phyloP scores from a whole-genome alignment of 306 rosid species.

The Prunus armeniaca region DNA sequence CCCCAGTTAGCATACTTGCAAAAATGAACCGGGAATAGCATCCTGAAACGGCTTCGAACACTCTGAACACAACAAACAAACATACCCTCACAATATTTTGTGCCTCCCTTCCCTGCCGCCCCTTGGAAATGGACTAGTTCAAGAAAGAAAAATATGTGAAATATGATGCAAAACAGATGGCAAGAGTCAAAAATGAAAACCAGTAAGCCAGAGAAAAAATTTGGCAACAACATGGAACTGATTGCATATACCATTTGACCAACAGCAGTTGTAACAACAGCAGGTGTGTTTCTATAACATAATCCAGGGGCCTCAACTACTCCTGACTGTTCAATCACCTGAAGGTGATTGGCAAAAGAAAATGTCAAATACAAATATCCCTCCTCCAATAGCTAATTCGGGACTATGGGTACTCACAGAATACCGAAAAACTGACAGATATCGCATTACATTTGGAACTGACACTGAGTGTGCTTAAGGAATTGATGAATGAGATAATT shows the following conservation, averaged over 20 bases:
- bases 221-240: neutral
- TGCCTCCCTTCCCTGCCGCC: slow-evolving; percentile 94
- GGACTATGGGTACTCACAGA: neutral
- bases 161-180: neutral
- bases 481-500: neutral
- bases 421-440: neutral
- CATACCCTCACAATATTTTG: slow-evolving; percentile 85
- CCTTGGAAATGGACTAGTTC: slow-evolving; percentile 75
- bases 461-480: neutral
- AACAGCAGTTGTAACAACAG: slow-evolving; percentile 74
- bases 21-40: slow-evolving; percentile 10
- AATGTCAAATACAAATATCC: neutral
- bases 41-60: slow-evolving; percentile 11
- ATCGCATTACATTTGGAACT: neutral
- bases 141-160: slow-evolving; percentile 7
- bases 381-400: neutral
- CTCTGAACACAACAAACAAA: neutral
- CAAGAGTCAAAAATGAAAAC: neutral
- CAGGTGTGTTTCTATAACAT: slow-evolving; percentile 42
- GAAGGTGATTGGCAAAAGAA: slow-evolving; percentile 22
- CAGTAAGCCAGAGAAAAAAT: neutral
- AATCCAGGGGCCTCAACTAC: slow-evolving; percentile 63
- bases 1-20: slow-evolving; percentile 5
- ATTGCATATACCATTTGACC: slow-evolving; percentile 75
- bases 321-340: slow-evolving; percentile 85